These are phyloP conservation scores for Dicorynia guianensis DNA, from an alignment of 306 rosid genomes.

Conservation along the genomic window DNA sequence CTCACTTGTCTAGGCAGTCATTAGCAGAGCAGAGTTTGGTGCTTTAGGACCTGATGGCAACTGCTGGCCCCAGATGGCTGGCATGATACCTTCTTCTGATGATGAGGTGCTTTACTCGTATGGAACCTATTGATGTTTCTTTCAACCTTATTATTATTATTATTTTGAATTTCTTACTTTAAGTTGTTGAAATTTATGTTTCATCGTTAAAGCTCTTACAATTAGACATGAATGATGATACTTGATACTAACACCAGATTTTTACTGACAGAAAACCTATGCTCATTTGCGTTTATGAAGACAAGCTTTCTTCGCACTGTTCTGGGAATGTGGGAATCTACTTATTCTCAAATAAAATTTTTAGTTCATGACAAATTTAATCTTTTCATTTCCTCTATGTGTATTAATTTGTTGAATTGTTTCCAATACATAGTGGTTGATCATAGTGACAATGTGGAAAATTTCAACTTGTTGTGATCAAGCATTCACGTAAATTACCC, in stretches of 20 bases:
- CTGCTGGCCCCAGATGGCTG: conserved; percentile 97
- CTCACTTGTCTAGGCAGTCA: conserved; percentile 80
- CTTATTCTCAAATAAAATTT: neutral
- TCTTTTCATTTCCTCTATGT: neutral
- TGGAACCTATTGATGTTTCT: conserved; percentile 3
- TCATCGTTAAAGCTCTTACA: neutral
- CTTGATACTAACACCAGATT: neutral
- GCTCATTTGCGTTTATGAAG: neutral
- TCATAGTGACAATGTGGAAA: neutral
- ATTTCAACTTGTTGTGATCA: neutral
- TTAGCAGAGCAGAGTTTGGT: conserved; percentile 88
- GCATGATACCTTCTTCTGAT: conserved; percentile 65
- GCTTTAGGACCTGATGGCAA: conserved; percentile 73
- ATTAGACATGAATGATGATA: neutral
- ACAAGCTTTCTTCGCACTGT: neutral
- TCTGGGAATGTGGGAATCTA: neutral
- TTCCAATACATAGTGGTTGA: neutral
- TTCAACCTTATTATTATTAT: neutral
- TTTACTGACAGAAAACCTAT: neutral
- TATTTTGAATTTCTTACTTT: neutral
- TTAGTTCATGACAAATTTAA: neutral
- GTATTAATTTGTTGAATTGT: neutral
- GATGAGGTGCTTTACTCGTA: conserved; percentile 58
- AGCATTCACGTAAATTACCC: neutral
- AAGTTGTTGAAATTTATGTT: conserved; percentile 13